A percentile compares a stretch with the other conserved stretches of the same genome.
Conservation (phyloP, 1,139 yeast species). For the Yamadazyma jaroonii region DNA sequence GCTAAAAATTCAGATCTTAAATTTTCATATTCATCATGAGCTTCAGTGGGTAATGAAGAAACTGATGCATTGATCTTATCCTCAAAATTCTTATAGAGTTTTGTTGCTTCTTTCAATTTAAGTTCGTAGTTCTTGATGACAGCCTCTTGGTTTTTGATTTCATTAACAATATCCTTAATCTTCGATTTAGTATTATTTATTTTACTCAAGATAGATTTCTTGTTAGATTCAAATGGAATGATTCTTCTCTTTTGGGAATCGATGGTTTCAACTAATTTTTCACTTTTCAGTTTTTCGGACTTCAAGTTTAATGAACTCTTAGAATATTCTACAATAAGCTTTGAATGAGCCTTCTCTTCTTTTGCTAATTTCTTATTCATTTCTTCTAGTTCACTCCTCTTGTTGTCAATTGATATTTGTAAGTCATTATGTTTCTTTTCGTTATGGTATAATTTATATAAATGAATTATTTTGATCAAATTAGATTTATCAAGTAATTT, state of each 20-base stretch:
- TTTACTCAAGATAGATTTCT: slow-evolving; percentile 46
- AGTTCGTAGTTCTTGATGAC: slow-evolving; percentile 39
- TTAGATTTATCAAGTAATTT: slow-evolving; percentile 49
- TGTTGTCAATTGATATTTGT: slow-evolving; percentile 21
- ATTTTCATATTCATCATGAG: slow-evolving; percentile 56
- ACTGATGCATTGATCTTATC: slow-evolving; percentile 23
- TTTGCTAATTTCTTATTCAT: slow-evolving; percentile 21
- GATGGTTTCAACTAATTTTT: slow-evolving; percentile 34
- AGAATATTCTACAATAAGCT: slow-evolving; percentile 43
- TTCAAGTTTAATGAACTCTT: slow-evolving; percentile 42
- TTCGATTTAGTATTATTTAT: slow-evolving; percentile 49
- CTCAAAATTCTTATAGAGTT: slow-evolving; percentile 45
- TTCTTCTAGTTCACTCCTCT: slow-evolving; percentile 26
- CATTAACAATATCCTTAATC: slow-evolving; percentile 50
- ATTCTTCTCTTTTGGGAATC: slow-evolving; percentile 49
- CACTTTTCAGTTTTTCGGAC: slow-evolving; percentile 39
- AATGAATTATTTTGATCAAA: slow-evolving; percentile 46
- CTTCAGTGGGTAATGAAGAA: slow-evolving; percentile 46
- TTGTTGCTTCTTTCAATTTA: slow-evolving; percentile 48
- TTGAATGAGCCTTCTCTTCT: slow-evolving; percentile 27
- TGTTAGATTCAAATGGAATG: slow-evolving; percentile 57
- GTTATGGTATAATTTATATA: slow-evolving; percentile 69
- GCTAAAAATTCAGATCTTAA: slow-evolving; percentile 58
- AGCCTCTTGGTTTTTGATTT: slow-evolving; percentile 50
- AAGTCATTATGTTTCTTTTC: slow-evolving; percentile 45